phyloP scores from a whole-genome alignment of 1,139 yeast genomes.

The Yamadazyma atmosphaerica region DNA sequence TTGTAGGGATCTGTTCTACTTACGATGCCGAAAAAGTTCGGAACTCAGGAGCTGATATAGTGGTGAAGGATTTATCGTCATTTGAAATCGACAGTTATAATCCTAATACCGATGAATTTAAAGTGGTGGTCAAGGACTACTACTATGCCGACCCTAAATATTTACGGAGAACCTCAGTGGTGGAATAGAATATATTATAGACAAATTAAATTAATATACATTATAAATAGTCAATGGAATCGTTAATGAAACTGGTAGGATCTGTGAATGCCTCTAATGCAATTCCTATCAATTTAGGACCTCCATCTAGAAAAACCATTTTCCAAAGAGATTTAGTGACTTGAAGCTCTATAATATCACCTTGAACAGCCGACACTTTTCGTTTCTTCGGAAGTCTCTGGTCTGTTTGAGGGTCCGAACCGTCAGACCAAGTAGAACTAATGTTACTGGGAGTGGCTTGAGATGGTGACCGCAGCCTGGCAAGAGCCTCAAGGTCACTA shows the following conservation, averaged over 20 bases:
- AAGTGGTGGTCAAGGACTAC: slow-evolving; percentile 39
- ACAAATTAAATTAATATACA: neutral
- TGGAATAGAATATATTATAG: too few species aligned
- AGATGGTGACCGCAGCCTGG: too few species aligned
- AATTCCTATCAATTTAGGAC: slow-evolving; percentile 14
- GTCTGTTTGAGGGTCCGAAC: neutral
- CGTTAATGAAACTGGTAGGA: slow-evolving; percentile 8
- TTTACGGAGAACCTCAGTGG: slow-evolving; percentile 19
- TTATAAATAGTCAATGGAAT: slow-evolving; percentile 7
- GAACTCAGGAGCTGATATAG: slow-evolving; percentile 74
- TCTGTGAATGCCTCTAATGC: slow-evolving; percentile 14
- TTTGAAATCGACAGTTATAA: slow-evolving; percentile 42
- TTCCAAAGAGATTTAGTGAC: slow-evolving; percentile 37
- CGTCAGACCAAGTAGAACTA: slow-evolving; percentile 1
- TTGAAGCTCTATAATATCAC: slow-evolving; percentile 38
- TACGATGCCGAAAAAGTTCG: slow-evolving; percentile 64
- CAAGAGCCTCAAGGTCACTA: too few species aligned
- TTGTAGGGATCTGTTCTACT: slow-evolving; percentile 78
- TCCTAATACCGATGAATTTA: slow-evolving; percentile 43
- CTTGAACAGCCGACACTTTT: slow-evolving; percentile 19
- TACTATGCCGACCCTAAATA: slow-evolving; percentile 43
- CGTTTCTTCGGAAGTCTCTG: slow-evolving; percentile 14
- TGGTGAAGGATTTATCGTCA: slow-evolving; percentile 62
- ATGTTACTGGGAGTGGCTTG: too few species aligned
- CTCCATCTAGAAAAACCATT: slow-evolving; percentile 9